Evolutionary conservation across 306 rosid genomes (phyloP), one percentile per base, ranked within the genome.

Genomic region (Vigna unguiculata): DNA sequence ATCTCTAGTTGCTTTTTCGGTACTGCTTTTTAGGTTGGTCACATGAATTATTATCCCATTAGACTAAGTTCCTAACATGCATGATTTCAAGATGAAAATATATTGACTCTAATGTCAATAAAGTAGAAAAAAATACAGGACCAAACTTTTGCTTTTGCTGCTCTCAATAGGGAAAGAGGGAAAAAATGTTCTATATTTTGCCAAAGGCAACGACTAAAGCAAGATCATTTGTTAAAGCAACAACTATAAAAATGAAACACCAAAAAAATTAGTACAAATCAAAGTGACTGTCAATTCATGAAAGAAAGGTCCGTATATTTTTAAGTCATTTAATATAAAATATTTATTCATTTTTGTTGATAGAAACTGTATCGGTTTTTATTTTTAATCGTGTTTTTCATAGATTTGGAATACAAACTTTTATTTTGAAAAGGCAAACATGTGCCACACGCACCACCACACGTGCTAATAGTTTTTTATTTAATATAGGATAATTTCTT

Each of bases 71-170:
- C 21, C 21, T 25, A 25, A 25, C 40, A 58, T 6, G 8, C 13
- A 58, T 58, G 5, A 58, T 57, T 57, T 59, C 20, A 13, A 13
- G 30, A 59, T 40, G 12, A 38, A 30, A 38, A 7, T 19, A 36
- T 9, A 36, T 63, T n/a, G 7, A 63, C 72, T 49, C 13, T 48
- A 34, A 66, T 52, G 49, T 49, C 12, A 53, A 60, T 71, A 79
- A 49, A 17, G 15, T 25, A 13, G 20, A 24, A 25, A 24, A 32
- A 25, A 58, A 49, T 45, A 19, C 13, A 21, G 20, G 40, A 43
- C 69, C 61, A 5, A 72, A 53, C 16, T 53, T 72, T 41, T 41
- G 58, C 69, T 54, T 40, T 78, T 72, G 79, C 12, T 58, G 60
- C 48, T 43, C 22, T 77, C 7, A 3, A 48, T 38, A 71, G 73